Evolutionary conservation across 352 stramenopile species (phyloP), one percentile per base, ranked within the genome.

Genomic region (Pythium sukuiense): DNA sequence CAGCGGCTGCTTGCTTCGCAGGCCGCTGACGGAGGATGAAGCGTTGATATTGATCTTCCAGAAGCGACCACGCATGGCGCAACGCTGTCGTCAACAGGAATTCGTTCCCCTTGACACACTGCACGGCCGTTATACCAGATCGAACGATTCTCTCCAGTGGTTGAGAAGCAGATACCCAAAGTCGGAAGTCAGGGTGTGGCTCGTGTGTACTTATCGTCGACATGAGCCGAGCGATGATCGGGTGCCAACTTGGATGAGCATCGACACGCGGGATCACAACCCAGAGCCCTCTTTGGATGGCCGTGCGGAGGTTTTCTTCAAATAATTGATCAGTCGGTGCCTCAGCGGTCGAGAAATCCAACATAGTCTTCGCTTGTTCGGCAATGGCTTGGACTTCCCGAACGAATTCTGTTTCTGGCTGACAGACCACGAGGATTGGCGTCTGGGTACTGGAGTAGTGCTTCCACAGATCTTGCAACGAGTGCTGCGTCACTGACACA

Each of bases 211-310:
- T 49, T 0, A 87, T 67, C 2, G 49, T 61, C 13, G 80, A 55
- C 14, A 85, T 79, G 3, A 88, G 63, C 0, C 27, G 63, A 39
- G 61, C 45, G 0, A 92, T 37, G 24, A 70, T 67, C 2, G 26
- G 9, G 6, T 80, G 33, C 33, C 70, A 76, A 2, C 59, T 16
- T 0, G 67, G 39, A 3, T 53, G 61, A 2, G 62, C 32, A 26
- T 92, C 74, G 0, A 83, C 24, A 26, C 83, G 72, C 6, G 74
- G 63, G 3, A 90, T 41, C 6, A 89, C 76, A 11, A 83, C 63
- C 83, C 83, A 92, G 20, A 81, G 71, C 0, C 83, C 83, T 32
- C 79, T 87, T 26, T 76, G 66, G 58, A 85, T 81, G 3, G 81
- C 76, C 24, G 30, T 11, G 6, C 76, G n/a, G 0, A 92, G 29